Evolutionary conservation across 2,329 filamentous ascomycete species (phyloP).

Genomic region (Phialophora macrospora): DNA sequence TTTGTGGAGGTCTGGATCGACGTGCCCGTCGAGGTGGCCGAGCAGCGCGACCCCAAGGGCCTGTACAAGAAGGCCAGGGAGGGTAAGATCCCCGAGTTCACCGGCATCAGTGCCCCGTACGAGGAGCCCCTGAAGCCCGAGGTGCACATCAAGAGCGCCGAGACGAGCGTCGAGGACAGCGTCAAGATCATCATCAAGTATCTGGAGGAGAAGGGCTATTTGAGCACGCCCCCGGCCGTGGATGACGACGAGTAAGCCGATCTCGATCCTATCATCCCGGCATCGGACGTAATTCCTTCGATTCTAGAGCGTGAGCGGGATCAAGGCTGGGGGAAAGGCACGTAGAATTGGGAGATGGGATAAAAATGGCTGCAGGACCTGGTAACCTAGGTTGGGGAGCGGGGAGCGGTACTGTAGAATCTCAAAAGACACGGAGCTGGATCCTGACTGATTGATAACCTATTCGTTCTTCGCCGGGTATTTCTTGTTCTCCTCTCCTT

Average conservation of each 20-base stretch:
- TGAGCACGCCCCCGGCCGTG: slow-evolving; percentile 43
- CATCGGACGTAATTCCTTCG: not conserved
- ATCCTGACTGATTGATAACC: too few relatives aligned
- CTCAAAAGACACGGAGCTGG: too few relatives aligned
- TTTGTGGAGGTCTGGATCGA: slow-evolving; percentile 96
- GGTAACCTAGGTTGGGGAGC: too few relatives aligned
- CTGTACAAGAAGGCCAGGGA: slow-evolving; percentile 95
- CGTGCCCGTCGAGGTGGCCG: slow-evolving; percentile 86
- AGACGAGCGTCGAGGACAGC: slow-evolving; percentile 84
- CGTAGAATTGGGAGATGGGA: too few relatives aligned
- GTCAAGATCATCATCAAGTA: slow-evolving; percentile 84
- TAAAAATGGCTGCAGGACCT: too few relatives aligned
- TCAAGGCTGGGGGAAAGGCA: not conserved
- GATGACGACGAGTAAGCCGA: slow-evolving; percentile 29
- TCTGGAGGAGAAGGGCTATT: slow-evolving; percentile 70
- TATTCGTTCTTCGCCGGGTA: too few relatives aligned
- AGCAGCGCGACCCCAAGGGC: slow-evolving; percentile 95
- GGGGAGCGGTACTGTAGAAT: too few relatives aligned
- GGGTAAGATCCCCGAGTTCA: slow-evolving; percentile 96
- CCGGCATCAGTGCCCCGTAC: slow-evolving; percentile 92
- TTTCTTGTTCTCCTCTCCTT: too few relatives aligned
- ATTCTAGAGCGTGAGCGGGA: not conserved
- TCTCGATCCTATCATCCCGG: not conserved
- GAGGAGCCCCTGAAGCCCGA: slow-evolving; percentile 86
- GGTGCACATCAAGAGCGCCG: slow-evolving; percentile 81